Percentiles rank a stretch among this genome's conserved stretches.
Evolutionary conservation across 176 grass and related monocot species (phyloP).

Genomic region (Hyparrhenia diplandra): DNA sequence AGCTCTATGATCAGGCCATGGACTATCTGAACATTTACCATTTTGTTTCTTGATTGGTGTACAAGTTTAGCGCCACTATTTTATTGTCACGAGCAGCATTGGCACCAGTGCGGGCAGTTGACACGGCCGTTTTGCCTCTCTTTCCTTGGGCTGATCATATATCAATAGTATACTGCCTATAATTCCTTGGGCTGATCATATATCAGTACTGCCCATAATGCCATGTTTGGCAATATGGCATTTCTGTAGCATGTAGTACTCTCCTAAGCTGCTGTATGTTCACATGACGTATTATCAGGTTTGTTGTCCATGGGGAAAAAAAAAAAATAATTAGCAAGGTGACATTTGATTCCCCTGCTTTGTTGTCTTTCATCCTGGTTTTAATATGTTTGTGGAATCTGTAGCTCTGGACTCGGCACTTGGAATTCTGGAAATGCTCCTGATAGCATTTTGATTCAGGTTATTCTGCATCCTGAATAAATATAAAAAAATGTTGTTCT

Average conservation of each 20-base stretch:
- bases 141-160: not conserved
- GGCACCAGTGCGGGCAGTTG: not conserved
- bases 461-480: not conserved
- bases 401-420: not conserved
- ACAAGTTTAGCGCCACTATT: not conserved
- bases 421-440: not conserved
- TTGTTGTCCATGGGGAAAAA: not conserved
- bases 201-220: too few species aligned
- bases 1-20: not conserved
- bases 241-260: not conserved
- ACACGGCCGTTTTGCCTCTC: not conserved
- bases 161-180: too few species aligned
- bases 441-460: not conserved
- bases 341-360: not conserved
- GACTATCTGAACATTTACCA: not conserved
- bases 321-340: slow-evolving; percentile 27
- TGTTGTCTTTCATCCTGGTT: not conserved
- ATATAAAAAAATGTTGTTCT: not conserved
- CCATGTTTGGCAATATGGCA: not conserved
- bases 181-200: not conserved
- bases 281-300: not conserved
- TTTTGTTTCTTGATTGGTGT: slow-evolving; percentile 3
- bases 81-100: not conserved
- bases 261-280: slow-evolving; percentile 11
- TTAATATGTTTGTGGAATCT: not conserved